Conservation (phyloP, 257 asterid genomes). For the Solanum rostratum region DNA sequence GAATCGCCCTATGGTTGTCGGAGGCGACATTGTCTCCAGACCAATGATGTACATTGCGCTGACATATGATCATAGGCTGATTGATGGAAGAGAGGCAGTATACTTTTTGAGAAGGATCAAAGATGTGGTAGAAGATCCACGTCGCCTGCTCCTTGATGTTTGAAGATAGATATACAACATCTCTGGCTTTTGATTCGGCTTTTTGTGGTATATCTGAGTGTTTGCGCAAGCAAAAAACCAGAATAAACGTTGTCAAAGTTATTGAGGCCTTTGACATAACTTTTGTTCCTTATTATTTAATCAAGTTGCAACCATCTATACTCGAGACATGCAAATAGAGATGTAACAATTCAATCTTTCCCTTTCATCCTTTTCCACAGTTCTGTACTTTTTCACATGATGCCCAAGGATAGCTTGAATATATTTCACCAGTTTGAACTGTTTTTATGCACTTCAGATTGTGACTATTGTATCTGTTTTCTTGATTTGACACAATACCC, state of each 20-base stretch:
- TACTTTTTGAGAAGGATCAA: constrained; percentile 86
- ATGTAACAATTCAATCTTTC: background rate
- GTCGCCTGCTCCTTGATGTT: constrained; percentile 77
- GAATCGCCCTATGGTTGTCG: constrained; percentile 94
- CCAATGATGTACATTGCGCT: constrained; percentile 97
- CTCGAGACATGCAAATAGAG: background rate
- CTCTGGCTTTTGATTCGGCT: background rate
- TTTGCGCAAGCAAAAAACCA: background rate
- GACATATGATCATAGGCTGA: constrained; percentile 90
- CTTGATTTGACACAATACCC: background rate
- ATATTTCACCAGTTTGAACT: background rate
- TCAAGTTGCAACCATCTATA: background rate
- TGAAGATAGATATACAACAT: constrained; percentile 18
- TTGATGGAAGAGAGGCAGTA: constrained; percentile 97
- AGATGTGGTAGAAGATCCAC: constrained; percentile 98
- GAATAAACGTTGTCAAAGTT: constrained; percentile 2
- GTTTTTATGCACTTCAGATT: background rate
- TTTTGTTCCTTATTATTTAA: background rate
- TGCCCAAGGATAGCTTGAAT: background rate
- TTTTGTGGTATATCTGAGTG: background rate
- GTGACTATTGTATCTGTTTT: background rate
- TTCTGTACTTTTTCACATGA: background rate
- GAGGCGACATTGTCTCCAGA: constrained; percentile 68
- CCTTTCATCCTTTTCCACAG: background rate
- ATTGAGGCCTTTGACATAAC: background rate